Base-by-base conservation (phyloP, 768 basidiomycete genomes). In the Erythrobasidium yunnanense region DNA sequence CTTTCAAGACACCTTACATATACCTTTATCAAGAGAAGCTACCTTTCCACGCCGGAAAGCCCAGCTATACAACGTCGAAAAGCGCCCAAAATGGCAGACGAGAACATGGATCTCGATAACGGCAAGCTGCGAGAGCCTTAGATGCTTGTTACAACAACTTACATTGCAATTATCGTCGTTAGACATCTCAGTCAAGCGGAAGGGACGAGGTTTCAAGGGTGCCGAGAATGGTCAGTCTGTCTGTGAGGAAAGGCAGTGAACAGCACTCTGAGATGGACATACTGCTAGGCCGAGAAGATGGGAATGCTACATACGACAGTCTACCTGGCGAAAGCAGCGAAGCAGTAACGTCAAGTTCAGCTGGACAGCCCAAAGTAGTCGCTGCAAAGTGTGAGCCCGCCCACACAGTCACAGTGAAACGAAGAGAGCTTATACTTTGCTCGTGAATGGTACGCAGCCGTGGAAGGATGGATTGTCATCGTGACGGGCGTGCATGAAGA, bases 391-490 rank as follows among this genome's bases (percentile, higher is more conserved):
- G 60, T 63, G 27, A 51, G 60, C 4, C 27, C 52, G n/a, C 22
- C 32, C 38, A 58, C 35, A 29, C 55, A 25, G 29, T 20, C 5
- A 66, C 23, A 6, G 17, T 11, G 65, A 18, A 22, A 23, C 20
- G 32, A 27, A 54, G n/a, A 8, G 5, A 7, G 23, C 57, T 62
- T 23, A 18, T 65, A 6, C 45, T 25, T 8, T 23, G 20, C 32
- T 32, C 22, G 52, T 56, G 33, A 8, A 25, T 23, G 50, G 32
- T 46, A 8, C 23, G 57, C 23, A 99, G 93, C 93, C 55, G 90
- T 99, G 11, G 93, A 99, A 76, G 93, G 93, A 52, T 99, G 93
- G 92, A 96, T 99, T 63, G 88, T 99, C 49, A 81, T 97, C 58
- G 90, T 93, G 55, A 95, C 90, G 34, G 88, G 88, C 70, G 88